Base-by-base conservation (phyloP, 1,284 basidiomycete genomes). In the Athelia psychrophila region DNA sequence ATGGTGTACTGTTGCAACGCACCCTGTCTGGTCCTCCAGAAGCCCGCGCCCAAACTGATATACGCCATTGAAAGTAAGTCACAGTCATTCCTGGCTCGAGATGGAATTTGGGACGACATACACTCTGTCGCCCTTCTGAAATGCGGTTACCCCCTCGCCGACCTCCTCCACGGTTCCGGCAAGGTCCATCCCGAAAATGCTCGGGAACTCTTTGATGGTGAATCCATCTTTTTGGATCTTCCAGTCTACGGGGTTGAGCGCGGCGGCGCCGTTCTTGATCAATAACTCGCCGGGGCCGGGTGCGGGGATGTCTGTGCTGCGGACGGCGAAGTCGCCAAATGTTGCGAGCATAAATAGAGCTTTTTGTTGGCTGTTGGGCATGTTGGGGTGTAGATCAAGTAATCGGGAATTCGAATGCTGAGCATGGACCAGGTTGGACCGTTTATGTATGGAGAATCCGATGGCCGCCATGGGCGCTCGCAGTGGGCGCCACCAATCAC, bases 121-220 rank as follows among this genome's bases (percentile, higher is more conserved):
- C 76, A 84, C 76, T 58, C 62, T 72, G 51, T 81, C 77, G 2
- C 81, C 81, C 10, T 73, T 69, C 12, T 66, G 60, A 56, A 80
- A 68, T 38, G 62, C 56, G 1, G 62, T 59, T 1, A 80, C 76
- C 1, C 69, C 72, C 16, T 68, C 58, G 3, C 78, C 80, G 9
- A 81, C 61, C 30, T 65, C 64, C 18, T 74, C 73, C 25, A 83
- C 72, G 10, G 68, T 61, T 2, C 82, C 82, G 3, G 72, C 69
- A 38, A 67, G 72, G 55, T 84, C 81, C 3, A 63, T 68, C 15
- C 82, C 81, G n/a, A 77, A 54, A 19, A 75, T 61, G 1, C 67
- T 60, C 2, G 76, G 75, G 52, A 55, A 76, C 0, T 60, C 48
- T 0, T 59, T 42, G 0, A 66, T 51, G 35, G 61, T 48, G 23